Conservation (phyloP, 352 stramenopile genomes). For the Phytophthora sojae region DNA sequence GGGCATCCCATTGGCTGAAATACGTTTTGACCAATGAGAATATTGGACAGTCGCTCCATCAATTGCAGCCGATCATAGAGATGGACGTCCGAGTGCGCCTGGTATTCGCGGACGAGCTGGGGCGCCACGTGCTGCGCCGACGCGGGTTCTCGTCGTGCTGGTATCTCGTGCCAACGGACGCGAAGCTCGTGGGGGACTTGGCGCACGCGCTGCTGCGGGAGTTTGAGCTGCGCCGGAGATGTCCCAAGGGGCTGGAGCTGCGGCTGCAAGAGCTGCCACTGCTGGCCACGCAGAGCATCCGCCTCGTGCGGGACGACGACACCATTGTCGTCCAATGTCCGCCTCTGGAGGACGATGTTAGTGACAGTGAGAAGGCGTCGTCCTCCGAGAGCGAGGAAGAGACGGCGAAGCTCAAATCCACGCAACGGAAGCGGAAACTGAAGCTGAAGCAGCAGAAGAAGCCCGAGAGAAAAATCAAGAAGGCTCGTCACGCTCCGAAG, state of each 20-base stretch:
- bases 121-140: constrained; percentile 46
- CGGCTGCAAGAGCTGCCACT: constrained; percentile 66
- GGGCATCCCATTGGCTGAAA: constrained; percentile 9
- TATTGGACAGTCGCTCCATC: too few relatives aligned
- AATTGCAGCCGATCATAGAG: background rate
- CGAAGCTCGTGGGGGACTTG: constrained; percentile 68
- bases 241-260: constrained; percentile 62
- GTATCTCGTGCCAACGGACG: constrained; percentile 63
- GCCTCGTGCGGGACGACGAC: constrained; percentile 72
- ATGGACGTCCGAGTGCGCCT: constrained; percentile 43
- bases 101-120: constrained; percentile 66
- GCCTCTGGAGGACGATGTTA: background rate
- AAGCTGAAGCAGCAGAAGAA: constrained; percentile 13
- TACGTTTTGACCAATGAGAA: background rate
- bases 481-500: constrained; percentile 2
- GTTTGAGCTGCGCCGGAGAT: constrained; percentile 59
- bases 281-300: constrained; percentile 62
- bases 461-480: constrained; percentile 20
- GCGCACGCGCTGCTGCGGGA: constrained; percentile 59
- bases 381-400: constrained; percentile 15
- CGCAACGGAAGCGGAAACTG: constrained; percentile 23
- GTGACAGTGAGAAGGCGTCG: constrained; percentile 8
- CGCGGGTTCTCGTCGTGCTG: constrained; percentile 72
- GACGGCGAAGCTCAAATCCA: background rate
- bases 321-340: constrained; percentile 61